Evolutionary conservation across 805 yeast species (phyloP), one percentile per base, ranked within the genome.

Genomic region (Schizosaccharomyces osmophilus): DNA sequence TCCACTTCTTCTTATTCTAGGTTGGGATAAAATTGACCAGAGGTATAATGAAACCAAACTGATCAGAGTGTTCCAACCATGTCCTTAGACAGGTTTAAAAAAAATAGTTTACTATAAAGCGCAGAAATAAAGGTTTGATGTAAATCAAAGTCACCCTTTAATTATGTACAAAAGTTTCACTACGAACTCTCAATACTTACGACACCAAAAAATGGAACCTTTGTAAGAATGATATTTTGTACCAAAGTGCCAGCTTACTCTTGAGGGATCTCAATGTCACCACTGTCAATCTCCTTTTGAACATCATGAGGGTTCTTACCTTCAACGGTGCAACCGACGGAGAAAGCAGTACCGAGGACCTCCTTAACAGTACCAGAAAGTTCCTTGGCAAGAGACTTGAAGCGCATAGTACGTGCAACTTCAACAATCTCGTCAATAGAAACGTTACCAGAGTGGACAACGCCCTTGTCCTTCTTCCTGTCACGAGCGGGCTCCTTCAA

Each of bases 401-500:
- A 87, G 77, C 81, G 84, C 97, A 93, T 90, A 75, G 84, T 84
- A 79, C 96, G 89, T 73, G 98, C 97, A 74, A 93, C 85, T 76
- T 88, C 95, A 77, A 81, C 81, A 79, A 93, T 86, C 79, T 90
- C 96, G 73, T 88, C 95, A 73, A 93, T 82, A 73, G 95, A 87
- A 73, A 93, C 82, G 90, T 90, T 93, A 82, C 98, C 98, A 76
- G 83, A 83, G 87, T 93, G 98, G 83, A 89, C 88, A 78, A 93
- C 86, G 81, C 93, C 90, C 93, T 93, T 93, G 76, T 93, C 97
- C 95, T 93, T 93, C 94, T 93, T 93, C 82, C 96, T 85, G 84
- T 93, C 98, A 86, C 98, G 90, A 75, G 96, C 96, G 71, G 98
- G 88, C 83, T 93, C 98, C 83, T 93, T 93, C 75, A 93, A 83